phyloP scores from a whole-genome alignment of 208 protist genomes.

The Trypanosoma congolense region DNA sequence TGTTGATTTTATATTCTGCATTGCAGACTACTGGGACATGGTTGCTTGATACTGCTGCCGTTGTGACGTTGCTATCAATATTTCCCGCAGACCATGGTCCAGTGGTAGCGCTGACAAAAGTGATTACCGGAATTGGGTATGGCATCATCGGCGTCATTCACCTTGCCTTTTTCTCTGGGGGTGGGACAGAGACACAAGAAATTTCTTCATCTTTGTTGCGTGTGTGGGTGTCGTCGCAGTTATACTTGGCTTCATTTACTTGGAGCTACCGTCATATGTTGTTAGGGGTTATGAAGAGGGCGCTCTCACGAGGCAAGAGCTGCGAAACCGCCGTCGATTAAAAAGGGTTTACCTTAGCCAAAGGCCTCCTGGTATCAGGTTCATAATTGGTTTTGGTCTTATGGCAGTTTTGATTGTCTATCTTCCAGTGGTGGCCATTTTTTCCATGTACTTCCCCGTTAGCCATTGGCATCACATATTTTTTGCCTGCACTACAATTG shows the following conservation, averaged over 20 bases:
- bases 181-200: slow-evolving; percentile 32
- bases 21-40: slow-evolving; percentile 42
- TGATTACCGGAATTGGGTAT: slow-evolving; percentile 81
- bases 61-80: slow-evolving; percentile 76
- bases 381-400: slow-evolving; percentile 53
- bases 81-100: slow-evolving; percentile 76
- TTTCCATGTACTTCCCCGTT: slow-evolving; percentile 35
- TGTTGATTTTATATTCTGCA: slow-evolving; percentile 49
- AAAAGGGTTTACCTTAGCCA: slow-evolving; percentile 57
- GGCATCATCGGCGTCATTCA: slow-evolving; percentile 64
- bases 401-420: slow-evolving; percentile 52
- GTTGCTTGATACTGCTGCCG: slow-evolving; percentile 63
- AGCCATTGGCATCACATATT: slow-evolving; percentile 22
- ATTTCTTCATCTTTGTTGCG: slow-evolving; percentile 65
- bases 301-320: slow-evolving; percentile 32
- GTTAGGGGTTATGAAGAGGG: slow-evolving; percentile 55
- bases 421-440: slow-evolving; percentile 47
- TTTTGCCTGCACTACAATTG: slow-evolving; percentile 41
- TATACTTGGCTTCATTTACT: slow-evolving; percentile 45
- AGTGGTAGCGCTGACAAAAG: slow-evolving; percentile 84
- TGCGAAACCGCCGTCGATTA: slow-evolving; percentile 25
- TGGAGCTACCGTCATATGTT: slow-evolving; percentile 67
- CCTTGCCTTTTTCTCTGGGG: slow-evolving; percentile 56
- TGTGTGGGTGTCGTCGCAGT: slow-evolving; percentile 28
- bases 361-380: slow-evolving; percentile 51